phyloP scores from a whole-genome alignment of 305 asterid genomes.

The Fraxinus angustifolia region DNA sequence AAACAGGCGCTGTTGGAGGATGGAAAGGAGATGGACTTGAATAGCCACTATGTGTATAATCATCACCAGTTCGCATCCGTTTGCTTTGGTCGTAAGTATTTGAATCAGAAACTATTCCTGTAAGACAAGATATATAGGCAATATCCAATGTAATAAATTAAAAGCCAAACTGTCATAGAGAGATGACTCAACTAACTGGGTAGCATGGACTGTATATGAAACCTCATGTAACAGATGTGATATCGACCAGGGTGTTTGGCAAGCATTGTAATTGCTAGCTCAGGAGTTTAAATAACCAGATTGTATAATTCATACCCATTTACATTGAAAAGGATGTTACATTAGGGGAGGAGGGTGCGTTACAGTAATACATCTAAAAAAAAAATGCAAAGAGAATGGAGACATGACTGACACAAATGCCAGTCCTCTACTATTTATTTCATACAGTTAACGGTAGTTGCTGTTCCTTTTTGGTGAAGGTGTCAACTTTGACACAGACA shows the following conservation, averaged over 20 bases:
- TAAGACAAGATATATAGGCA: conserved; percentile 6
- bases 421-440: neutral
- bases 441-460: neutral
- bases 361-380: neutral
- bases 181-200: neutral
- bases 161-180: neutral
- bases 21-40: conserved; percentile 91
- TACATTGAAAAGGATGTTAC: neutral
- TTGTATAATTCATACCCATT: neutral
- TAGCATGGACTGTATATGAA: neutral
- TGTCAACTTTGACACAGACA: neutral
- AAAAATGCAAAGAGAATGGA: neutral
- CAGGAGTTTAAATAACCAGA: neutral
- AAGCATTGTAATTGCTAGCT: neutral
- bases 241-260: neutral
- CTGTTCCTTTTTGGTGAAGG: neutral
- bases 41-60: conserved; percentile 76
- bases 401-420: neutral
- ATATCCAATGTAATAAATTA: neutral
- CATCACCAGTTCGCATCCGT: conserved; percentile 93
- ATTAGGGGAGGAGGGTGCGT: neutral
- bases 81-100: conserved; percentile 88
- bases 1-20: conserved; percentile 86
- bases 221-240: neutral
- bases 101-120: conserved; percentile 81